Conservation (phyloP, 2,329 filamentous ascomycete species). For the Xylaria arbuscula region DNA sequence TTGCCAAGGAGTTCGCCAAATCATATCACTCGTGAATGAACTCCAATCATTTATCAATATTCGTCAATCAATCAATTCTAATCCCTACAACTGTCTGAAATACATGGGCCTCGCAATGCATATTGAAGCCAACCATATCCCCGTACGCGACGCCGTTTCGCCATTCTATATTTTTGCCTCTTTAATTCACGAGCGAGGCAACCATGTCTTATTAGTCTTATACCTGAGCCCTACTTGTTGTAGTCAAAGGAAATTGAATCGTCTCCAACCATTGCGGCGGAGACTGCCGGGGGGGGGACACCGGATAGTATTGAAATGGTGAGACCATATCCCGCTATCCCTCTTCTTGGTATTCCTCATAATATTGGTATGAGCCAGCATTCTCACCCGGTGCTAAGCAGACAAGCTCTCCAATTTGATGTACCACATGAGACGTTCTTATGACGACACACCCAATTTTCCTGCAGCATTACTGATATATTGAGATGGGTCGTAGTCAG, state of each 20-base stretch:
- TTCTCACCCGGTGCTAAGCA: background rate
- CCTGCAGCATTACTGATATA: conserved; percentile 61
- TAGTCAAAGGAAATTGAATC: conserved; percentile 13
- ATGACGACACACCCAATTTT: conserved; percentile 57
- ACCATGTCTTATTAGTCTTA: conserved; percentile 13
- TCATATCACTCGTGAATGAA: background rate
- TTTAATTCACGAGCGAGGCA: conserved; percentile 13
- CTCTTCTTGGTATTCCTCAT: background rate
- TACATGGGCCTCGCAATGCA: conserved; percentile 34
- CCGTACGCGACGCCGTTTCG: conserved; percentile 32
- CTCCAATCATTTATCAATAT: conserved; percentile 32
- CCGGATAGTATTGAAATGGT: background rate
- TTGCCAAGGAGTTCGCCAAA: background rate
- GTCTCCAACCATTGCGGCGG: conserved; percentile 6
- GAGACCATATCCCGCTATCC: background rate
- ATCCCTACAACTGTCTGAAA: conserved; percentile 29
- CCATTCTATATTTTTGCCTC: conserved; percentile 23
- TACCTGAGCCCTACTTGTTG: conserved; percentile 2
- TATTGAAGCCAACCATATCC: conserved; percentile 22
- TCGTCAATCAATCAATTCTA: conserved; percentile 44
- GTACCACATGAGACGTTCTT: conserved; percentile 17
- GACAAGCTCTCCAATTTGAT: background rate
- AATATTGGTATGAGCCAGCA: background rate
- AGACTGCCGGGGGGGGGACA: background rate
- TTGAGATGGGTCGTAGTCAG: conserved; percentile 64